These are phyloP conservation scores for Haplographium delicatum DNA, from an alignment of 495 filamentous ascomycete genomes.

Conservation along the genomic window DNA sequence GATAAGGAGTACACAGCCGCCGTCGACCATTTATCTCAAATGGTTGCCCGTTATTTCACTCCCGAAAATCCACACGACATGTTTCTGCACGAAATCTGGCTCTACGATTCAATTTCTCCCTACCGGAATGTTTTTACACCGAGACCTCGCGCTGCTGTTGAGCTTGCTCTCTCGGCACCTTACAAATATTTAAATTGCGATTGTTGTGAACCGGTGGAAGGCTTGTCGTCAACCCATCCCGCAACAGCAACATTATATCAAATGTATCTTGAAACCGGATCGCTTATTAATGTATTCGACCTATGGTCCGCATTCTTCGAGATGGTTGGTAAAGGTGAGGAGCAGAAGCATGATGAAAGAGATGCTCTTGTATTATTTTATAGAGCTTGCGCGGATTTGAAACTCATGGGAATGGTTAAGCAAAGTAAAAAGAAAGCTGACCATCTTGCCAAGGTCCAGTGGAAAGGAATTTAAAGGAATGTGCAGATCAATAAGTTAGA, in stretches of 20 bases:
- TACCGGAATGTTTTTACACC: constrained; percentile 80
- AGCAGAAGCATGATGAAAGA: constrained; percentile 43
- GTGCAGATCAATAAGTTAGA: not conserved
- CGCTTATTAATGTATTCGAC: constrained; percentile 82
- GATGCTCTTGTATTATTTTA: constrained; percentile 71
- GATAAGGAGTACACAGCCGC: constrained; percentile 73
- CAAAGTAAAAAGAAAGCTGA: constrained; percentile 85
- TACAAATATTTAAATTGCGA: constrained; percentile 80
- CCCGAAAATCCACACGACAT: constrained; percentile 54
- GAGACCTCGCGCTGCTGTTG: constrained; percentile 68
- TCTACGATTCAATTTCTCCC: constrained; percentile 77
- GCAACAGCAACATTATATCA: constrained; percentile 81
- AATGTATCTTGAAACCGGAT: constrained; percentile 83
- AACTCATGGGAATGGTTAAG: constrained; percentile 80
- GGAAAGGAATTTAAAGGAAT: constrained; percentile 23
- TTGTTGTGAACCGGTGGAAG: constrained; percentile 52
- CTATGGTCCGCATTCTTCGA: constrained; percentile 83
- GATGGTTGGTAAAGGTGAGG: constrained; percentile 61
- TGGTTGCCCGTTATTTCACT: constrained; percentile 52
- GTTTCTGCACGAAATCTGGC: constrained; percentile 73
- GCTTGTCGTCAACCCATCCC: constrained; percentile 61
- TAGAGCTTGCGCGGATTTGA: constrained; percentile 74
- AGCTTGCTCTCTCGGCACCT: constrained; percentile 72
- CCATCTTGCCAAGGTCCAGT: constrained; percentile 71
- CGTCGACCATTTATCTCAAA: constrained; percentile 55